phyloP scores from a whole-genome alignment of 2,329 filamentous ascomycete genomes.

The Corinectria fuckeliana region DNA sequence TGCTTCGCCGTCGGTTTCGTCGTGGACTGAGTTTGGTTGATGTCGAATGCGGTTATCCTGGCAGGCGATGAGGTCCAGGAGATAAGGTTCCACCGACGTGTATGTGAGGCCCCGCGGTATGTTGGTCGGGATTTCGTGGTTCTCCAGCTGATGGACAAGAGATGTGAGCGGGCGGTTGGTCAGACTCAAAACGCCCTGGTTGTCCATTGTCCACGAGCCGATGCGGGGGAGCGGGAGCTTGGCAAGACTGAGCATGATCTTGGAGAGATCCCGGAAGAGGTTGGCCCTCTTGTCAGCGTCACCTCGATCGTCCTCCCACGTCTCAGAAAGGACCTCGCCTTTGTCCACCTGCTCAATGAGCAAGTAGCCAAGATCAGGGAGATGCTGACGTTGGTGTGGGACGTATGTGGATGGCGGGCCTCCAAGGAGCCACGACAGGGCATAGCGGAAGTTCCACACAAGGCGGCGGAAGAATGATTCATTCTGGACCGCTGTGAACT shows the following conservation, averaged over 20 bases:
- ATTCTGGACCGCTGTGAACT: conserved; percentile 14
- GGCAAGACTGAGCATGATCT: conserved; percentile 37
- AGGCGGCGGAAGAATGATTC: conserved; percentile 7
- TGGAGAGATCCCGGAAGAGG: conserved; percentile 39
- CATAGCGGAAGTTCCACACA: conserved; percentile 5
- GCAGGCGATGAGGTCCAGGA: conserved; percentile 42
- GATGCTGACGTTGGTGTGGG: conserved; percentile 3
- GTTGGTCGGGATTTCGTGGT: conserved; percentile 42
- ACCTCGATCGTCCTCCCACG: conserved; percentile 20
- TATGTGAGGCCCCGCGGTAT: conserved; percentile 45
- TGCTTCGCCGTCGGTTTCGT: conserved; percentile 37
- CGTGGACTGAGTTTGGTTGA: conserved; percentile 45
- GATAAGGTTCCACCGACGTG: conserved; percentile 38
- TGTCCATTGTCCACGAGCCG: conserved; percentile 36
- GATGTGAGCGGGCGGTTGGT: conserved; percentile 46
- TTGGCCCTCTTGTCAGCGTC: conserved; percentile 22
- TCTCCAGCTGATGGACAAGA: conserved; percentile 43
- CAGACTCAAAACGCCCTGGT: conserved; percentile 39
- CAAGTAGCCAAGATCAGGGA: conserved; percentile 13
- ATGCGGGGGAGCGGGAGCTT: conserved; percentile 39
- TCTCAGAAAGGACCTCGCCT: conserved; percentile 27
- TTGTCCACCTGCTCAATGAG: conserved; percentile 13
- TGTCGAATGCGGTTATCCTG: conserved; percentile 45
- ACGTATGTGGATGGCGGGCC: not conserved
- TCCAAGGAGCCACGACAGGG: not conserved